Evolutionary conservation across 495 filamentous ascomycete genomes (phyloP), one percentile per base, ranked within the genome.

Genomic region (Talaromyces wortmannii): DNA sequence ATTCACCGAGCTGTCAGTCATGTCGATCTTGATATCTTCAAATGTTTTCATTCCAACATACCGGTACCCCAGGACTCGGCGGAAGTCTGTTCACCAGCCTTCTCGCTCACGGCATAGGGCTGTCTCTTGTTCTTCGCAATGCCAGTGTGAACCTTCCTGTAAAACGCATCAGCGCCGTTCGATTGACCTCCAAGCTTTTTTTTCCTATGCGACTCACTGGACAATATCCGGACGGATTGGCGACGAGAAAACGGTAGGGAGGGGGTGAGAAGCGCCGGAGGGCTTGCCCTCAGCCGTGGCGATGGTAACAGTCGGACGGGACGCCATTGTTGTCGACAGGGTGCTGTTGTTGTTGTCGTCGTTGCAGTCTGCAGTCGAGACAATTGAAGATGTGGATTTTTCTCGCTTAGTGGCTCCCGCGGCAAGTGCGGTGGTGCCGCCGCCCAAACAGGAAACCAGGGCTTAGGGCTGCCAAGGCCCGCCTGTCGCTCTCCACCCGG

Each of bases 81-180:
- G 71, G 91, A 96, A 65, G 94, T 98, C 78, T 98, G 94, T 78
- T 98, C 95, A 79, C 94, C 94, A 72, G 94, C 94, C 86, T 98
- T 98, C 88, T 96, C 92, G 86, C 90, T 96, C 83, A 98, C 94
- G 67, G 94, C 87, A 78, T 98, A 98, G 57, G 94, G 92, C 83
- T 98, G 94, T 74, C 94, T 86, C 86, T 95, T 96, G 85, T 98
- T 98, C 88, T 97, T 98, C 70, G 92, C 92, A 86, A 98, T 95
- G 68, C 95, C 95, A 67, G 90, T 92, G 83, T 98, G 94, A 67
- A 97, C 94, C 57, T 79, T 77, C 75, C 83, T 86, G 62, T 67
- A 63, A 32, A 52, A 60, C 55, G 57, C 55, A 61, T 83, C 63
- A 81, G 77, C 45, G 31, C 46, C 48, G 18, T 53, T 0, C 18